Evolutionary conservation across 2,329 filamentous ascomycete species (phyloP), one percentile per base, ranked within the genome.

Genomic region (Cercospora sojina): DNA sequence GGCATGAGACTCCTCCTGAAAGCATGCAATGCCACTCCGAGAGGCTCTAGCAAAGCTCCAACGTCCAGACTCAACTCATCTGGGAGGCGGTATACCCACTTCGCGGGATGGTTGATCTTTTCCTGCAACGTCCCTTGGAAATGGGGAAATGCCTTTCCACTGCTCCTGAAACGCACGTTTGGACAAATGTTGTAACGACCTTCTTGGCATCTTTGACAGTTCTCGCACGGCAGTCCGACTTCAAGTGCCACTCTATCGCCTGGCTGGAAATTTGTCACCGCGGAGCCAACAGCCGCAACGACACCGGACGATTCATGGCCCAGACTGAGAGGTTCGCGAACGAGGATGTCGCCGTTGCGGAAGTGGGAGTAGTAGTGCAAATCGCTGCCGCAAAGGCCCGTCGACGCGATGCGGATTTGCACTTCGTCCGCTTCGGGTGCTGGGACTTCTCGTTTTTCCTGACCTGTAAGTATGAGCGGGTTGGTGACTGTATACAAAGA

Each of bases 221-320:
- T 74, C 43, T 91, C 88, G 82, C 94, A 98, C 0, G 93, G 92
- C 61, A 91, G 86, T 59, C 94, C 94, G 13, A 96, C 94, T 83
- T 98, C 94, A 49, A 98, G 83, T n/a, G 94, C 93, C 20, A 97
- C 90, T 73, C 91, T 89, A 80, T 97, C 93, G 65, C 93, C 93
- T 10, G 84, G 76, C 71, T 86, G 81, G 69, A 96, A 86, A 32
- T 79, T 53, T n/a, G 71, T 62, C 41, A 76, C 72, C 3, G 69
- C 70, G 51, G 81, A 87, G 20, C 92, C 93, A 47, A 91, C 83
- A 55, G 86, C 85, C 62, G 92, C 87, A 47, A 98, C 84, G 29
- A 91, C 90, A 66, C 93, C 93, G 8, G 92, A 86, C 13, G 92
- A 93, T 77, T 91, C 89, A 77, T 91, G 89, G 72, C 89, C 89